Evolutionary conservation across 345 rosid genomes (phyloP), one percentile per base, ranked within the genome.

Genomic region (Viola odorata): DNA sequence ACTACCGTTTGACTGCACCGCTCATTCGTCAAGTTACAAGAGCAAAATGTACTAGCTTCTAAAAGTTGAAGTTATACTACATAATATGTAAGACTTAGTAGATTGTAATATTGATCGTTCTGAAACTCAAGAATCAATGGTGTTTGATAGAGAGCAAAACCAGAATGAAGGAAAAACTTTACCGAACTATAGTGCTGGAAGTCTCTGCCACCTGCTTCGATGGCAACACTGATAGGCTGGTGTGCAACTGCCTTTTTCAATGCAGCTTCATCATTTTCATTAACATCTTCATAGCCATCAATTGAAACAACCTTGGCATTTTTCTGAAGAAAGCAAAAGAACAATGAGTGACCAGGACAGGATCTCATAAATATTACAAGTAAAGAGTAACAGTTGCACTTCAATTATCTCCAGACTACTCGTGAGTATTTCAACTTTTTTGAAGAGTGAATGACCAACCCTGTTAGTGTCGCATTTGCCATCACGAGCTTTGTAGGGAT

Each of bases 151-250:
- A 12, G 13, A 40, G 13, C 0, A 50, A 13, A 3, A 15, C 23
- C 15, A 6, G 10, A 17, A 54, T 7, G 47, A 40, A 66, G 44
- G 47, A 12, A 55, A 45, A 32, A 11, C 17, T 73, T 75, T 78
- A 92, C 98, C 69, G 96, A 85, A 0, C 60, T n/a, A 54, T 94
- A 94, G 6, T 90, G 72, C 73, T 90, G 96, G 73, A 90, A 94
- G 2, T 62, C 88, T 50, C 91, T 77, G 72, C 97, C 95, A 64
- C 89, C 85, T 4, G 80, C 96, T 76, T 94, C 97, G 57, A 94
- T 90, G 65, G 96, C 95, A 8, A 86, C 85, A 17, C 89, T 82
- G 6, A 94, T 53, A 0, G 99, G 99, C 57, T 94, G 99, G 37
- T 76, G 71, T 32, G 92, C 85, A 63, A 88, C 85, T 0, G 99